These are phyloP conservation scores for Aspergillus flavus DNA, from an alignment of 2,329 filamentous ascomycete genomes.

Conservation along the genomic window DNA sequence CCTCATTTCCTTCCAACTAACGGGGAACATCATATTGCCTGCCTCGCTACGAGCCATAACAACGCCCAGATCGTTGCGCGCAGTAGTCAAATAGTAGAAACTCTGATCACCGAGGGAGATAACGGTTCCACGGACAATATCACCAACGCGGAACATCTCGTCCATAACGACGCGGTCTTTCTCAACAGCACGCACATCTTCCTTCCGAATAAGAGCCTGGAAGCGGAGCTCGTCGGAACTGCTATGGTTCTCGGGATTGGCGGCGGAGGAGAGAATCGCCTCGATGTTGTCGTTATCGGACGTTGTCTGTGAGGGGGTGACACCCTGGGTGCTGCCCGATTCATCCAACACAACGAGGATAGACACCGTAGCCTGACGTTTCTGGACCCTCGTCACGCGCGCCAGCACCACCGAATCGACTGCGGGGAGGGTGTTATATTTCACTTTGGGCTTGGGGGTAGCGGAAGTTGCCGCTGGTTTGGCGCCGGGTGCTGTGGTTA, in stretches of 20 bases:
- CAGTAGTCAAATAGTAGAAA: conserved; percentile 93
- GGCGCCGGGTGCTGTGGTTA: not conserved
- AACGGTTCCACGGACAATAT: conserved; percentile 85
- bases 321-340: conserved; percentile 16
- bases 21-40: conserved; percentile 87
- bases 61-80: conserved; percentile 87
- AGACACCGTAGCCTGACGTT: conserved; percentile 79
- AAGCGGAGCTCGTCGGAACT: conserved; percentile 68
- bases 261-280: conserved; percentile 40
- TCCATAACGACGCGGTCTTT: conserved; percentile 92
- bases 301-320: conserved; percentile 24
- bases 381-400: conserved; percentile 80
- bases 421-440: conserved; percentile 75
- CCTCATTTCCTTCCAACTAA: conserved; percentile 93
- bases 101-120: conserved; percentile 91
- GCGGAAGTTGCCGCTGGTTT: conserved; percentile 6
- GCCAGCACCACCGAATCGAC: conserved; percentile 81
- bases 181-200: conserved; percentile 93
- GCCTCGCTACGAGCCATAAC: conserved; percentile 88
- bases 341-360: conserved; percentile 78
- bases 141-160: conserved; percentile 88
- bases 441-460: conserved; percentile 39
- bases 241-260: conserved; percentile 44
- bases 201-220: conserved; percentile 80
- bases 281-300: conserved; percentile 43